Evolutionary conservation across 2,329 filamentous ascomycete species (phyloP), one percentile per base, ranked within the genome.

Genomic region (Aspergillus fumigatiaffinis): DNA sequence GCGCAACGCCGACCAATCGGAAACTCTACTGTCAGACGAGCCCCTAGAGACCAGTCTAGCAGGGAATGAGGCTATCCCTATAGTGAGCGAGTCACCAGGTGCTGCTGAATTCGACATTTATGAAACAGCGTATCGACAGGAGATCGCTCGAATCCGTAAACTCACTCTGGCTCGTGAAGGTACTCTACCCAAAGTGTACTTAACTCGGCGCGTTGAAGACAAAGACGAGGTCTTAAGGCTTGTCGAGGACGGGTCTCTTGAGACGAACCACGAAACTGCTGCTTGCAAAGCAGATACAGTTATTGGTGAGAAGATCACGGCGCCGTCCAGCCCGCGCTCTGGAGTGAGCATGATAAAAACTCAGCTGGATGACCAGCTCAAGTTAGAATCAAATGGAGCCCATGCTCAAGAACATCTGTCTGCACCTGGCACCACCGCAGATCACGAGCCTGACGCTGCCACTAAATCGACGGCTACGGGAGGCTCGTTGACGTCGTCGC

Each of bases 91-190:
- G 73, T 95, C 90, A 1, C 93, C 93, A 2, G 88, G 88, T 0
- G 88, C 87, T 1, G 89, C 90, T 5, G 91, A 95, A 59, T 91
- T 91, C 65, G 87, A 94, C 68, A 88, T 97, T 57, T 97, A 96
- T 72, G 91, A 96, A 71, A 85, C 84, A 0, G 93, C 93, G 0
- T 97, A 96, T 71, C 86, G 90, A 68, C 84, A 89, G 59, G 91
- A 97, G 75, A 84, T 94, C 28, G 83, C 88, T 57, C 83, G 87
- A 17, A 93, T 97, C 66, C 75, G 83, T 29, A 73, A 77, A 61
- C 64, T 67, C 52, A 73, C 66, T n/a, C 63, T 71, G 20, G 68
- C 69, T 25, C 65, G 69, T 26, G 68, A 68, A 64, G 76, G 79
- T 56, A 72, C 75, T 26, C 68, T 71, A 35, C 79, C 86, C 1